A percentile compares a stretch with the other conserved stretches of the same genome.
Evolutionary conservation across 129 eudicot species (phyloP).

Genomic region (Lactuca saligna): DNA sequence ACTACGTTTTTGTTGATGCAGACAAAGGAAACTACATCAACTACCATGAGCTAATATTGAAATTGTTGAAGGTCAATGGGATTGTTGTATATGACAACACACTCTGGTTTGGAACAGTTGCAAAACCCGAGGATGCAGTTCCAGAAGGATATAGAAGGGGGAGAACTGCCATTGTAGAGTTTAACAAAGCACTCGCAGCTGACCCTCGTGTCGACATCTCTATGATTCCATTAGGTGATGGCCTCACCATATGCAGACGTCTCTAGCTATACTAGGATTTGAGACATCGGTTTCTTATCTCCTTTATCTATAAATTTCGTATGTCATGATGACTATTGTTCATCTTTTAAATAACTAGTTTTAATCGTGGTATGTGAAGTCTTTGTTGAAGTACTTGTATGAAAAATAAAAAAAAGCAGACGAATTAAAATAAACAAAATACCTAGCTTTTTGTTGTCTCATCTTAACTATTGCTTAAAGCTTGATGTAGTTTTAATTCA

Average conservation of each 20-base stretch:
- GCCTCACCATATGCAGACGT: constrained; percentile 55
- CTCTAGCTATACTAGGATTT: constrained; percentile 20
- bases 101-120: constrained; percentile 53
- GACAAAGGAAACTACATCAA: constrained; percentile 53
- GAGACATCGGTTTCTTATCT: not conserved
- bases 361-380: too few relatives aligned
- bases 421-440: too few relatives aligned
- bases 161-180: not conserved
- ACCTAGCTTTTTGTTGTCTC: too few relatives aligned
- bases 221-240: constrained; percentile 46
- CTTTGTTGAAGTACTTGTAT: too few relatives aligned
- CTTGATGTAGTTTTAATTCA: too few relatives aligned
- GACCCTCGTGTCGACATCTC: constrained; percentile 47
- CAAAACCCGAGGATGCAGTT: constrained; percentile 35
- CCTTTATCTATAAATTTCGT: not conserved
- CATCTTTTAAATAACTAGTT: not conserved
- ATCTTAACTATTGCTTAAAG: too few relatives aligned
- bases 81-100: constrained; percentile 63
- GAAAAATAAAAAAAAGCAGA: too few relatives aligned
- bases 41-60: constrained; percentile 56
- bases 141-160: not conserved
- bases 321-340: too few relatives aligned
- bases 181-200: constrained; percentile 40
- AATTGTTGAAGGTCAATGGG: constrained; percentile 56
- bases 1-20: constrained; percentile 67